Base-by-base conservation (phyloP, 2,329 filamentous ascomycete species). In the Phyllosticta citriasiana region DNA sequence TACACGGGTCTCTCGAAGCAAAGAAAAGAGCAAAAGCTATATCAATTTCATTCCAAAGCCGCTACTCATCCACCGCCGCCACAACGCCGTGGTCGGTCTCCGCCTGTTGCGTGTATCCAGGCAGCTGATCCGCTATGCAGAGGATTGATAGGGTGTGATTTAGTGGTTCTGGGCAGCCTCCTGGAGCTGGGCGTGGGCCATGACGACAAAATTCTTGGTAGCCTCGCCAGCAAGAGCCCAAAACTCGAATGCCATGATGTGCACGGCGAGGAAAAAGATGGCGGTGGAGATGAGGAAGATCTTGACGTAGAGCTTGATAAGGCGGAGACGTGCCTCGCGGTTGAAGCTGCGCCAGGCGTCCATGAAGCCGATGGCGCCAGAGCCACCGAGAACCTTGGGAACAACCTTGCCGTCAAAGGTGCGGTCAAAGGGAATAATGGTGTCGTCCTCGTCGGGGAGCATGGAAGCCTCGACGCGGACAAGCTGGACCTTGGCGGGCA, bases 401-500 rank as follows among this genome's bases (percentile, higher is more conserved):
- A 87, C 84, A 27, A 93, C 84, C 71, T 86, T 88, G 67, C 89
- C 89, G 65, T 82, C 84, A 69, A 95, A 95, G 30, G 87, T 87
- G 65, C 91, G 88, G 79, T 97, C 93, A 69, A 97, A 96, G 33
- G 90, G 87, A 40, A 97, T 86, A 65, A 97, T 88, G 26, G 89
- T 85, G 76, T 95, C 88, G 66, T 91, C 83, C 19, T 89, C 86
- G 63, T 90, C 87, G 0, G 91, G 84, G 2, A 97, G 84, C 67
- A 96, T 85, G 56, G 89, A 93, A 6, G 92, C 91, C 72, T 96
- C 91, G 40, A 96, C 86, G 64, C 93, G 90, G 66, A 88, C 81
- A 63, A 96, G 84, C 24, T 89, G 83, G 33, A 93, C 88, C 63
- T 84, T 82, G 50, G 89, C 84, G 19, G 93, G 92, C 61, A 97